Evolutionary conservation across 2,329 filamentous ascomycete species (phyloP), one percentile per base, ranked within the genome.

Genomic region (Hypocreales sp.): DNA sequence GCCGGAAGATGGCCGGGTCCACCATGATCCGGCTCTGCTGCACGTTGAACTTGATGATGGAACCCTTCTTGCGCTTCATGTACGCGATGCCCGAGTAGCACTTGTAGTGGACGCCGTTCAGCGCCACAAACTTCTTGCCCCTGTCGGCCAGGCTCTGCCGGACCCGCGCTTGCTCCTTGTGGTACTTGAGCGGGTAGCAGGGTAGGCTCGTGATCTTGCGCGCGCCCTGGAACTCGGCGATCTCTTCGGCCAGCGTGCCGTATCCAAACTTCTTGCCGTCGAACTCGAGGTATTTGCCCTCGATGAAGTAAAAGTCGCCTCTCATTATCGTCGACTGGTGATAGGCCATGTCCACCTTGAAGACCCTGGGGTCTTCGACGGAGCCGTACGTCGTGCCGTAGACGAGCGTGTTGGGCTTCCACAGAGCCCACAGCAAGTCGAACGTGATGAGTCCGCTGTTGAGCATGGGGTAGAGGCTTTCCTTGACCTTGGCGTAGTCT

Each of bases 1-100:
- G 71, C 7, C 82, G 72, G 53, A 92, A 84, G 22, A 79, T 80
- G 4, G 72, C 72, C 0, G 82, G 72, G 44, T 93, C 86, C 15
- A 93, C 63, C 83, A 93, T 93, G 35, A 92, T 67, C 17, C 86
- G 74, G 12, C 83, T 79, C 35, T 84, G 80, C 35, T 84, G 82
- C 48, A 92, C 77, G 44, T 83, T 83, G 50, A 92, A 76, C 48
- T 83, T 87, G 45, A 79, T 57, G 10, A 32, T 64, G 13, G 31
- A 25, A 5, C 36, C 58, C 41, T 76, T 76, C 58, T 82, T 82
- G 49, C 79, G 76, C 58, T 87, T 92, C 57, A 73, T 71, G 51
- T 83, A 92, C 0, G 79, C 83, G 55, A 92, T 72, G 3, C 84
- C 84, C 29, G 86, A 76, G 48, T 86, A 80, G 42, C 71, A 74